Conservation (phyloP, 1,284 basidiomycete species). For the Cryptococcus hybrid region DNA sequence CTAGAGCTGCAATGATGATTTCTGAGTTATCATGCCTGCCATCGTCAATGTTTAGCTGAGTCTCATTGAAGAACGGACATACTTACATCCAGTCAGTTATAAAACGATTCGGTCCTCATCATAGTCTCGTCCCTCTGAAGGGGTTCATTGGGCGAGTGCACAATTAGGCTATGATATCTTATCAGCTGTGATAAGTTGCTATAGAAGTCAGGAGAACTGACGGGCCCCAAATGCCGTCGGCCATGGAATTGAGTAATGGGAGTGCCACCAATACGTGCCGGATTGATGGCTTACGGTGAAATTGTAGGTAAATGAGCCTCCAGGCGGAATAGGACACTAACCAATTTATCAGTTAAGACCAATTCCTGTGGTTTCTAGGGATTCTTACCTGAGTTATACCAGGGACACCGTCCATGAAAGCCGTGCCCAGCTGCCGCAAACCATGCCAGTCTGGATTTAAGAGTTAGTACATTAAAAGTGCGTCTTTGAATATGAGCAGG, state of each 20-base stretch:
- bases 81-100: slow-evolving; percentile 35
- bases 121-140: slow-evolving; percentile 16
- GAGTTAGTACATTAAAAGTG: neutral
- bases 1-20: slow-evolving; percentile 21
- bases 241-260: slow-evolving; percentile 33
- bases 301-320: slow-evolving; percentile 54
- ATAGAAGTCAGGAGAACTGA: slow-evolving; percentile 13
- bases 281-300: slow-evolving; percentile 27
- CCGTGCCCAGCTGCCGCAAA: slow-evolving; percentile 27
- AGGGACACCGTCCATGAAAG: slow-evolving; percentile 32
- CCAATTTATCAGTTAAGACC: neutral
- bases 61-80: neutral
- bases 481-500: neutral
- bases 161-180: slow-evolving; percentile 13
- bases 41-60: neutral
- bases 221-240: slow-evolving; percentile 30
- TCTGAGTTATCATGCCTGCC: slow-evolving; percentile 26
- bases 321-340: slow-evolving; percentile 55
- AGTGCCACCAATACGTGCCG: slow-evolving; percentile 38
- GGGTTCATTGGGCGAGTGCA: slow-evolving; percentile 27
- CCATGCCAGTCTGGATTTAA: slow-evolving; percentile 34
- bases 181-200: neutral
- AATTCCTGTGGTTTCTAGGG: neutral
- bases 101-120: slow-evolving; percentile 27
- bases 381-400: slow-evolving; percentile 29